These are phyloP conservation scores for Diaporthe sp. DNA, from an alignment of 2,329 filamentous ascomycete species.

Conservation along the genomic window DNA sequence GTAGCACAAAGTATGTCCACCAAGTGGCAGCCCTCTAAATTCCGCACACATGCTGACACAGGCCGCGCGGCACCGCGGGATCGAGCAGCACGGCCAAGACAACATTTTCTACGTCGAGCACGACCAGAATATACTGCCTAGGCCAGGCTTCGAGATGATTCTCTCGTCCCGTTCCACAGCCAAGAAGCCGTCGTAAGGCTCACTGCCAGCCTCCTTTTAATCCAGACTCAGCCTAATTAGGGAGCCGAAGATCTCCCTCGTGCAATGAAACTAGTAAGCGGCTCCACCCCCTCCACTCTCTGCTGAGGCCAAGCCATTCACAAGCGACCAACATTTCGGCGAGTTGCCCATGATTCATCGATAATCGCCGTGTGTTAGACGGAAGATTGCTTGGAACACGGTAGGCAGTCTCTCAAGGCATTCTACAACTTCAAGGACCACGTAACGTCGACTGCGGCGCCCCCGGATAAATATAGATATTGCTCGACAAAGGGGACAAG, in stretches of 20 bases:
- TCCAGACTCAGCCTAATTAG: too few species aligned
- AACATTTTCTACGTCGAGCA: not conserved
- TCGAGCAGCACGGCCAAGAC: slow-evolving; percentile 2
- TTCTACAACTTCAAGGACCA: not conserved
- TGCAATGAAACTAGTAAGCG: not conserved
- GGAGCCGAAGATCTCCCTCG: too few species aligned
- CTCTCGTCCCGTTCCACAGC: not conserved
- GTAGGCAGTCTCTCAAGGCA: too few species aligned
- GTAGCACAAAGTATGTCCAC: not conserved
- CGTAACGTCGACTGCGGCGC: not conserved
- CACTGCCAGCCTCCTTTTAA: not conserved
- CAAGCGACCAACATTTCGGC: not conserved
- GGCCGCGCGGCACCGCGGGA: slow-evolving; percentile 16
- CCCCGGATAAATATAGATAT: too few species aligned
- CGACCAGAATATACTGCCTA: slow-evolving; percentile 9
- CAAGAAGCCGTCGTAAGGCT: slow-evolving; percentile 10
- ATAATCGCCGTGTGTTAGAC: not conserved
- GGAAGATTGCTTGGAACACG: too few species aligned
- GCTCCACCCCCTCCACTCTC: not conserved
- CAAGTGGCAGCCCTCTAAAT: not conserved
- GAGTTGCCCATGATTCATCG: not conserved
- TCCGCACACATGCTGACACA: slow-evolving; percentile 2
- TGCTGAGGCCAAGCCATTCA: not conserved
- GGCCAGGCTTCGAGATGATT: slow-evolving; percentile 20
- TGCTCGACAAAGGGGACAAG: not conserved